Percentiles rank a stretch among this genome's conserved stretches.
Conservation (phyloP, 176 grass and related monocot species). For the Tuctoria greenei region DNA sequence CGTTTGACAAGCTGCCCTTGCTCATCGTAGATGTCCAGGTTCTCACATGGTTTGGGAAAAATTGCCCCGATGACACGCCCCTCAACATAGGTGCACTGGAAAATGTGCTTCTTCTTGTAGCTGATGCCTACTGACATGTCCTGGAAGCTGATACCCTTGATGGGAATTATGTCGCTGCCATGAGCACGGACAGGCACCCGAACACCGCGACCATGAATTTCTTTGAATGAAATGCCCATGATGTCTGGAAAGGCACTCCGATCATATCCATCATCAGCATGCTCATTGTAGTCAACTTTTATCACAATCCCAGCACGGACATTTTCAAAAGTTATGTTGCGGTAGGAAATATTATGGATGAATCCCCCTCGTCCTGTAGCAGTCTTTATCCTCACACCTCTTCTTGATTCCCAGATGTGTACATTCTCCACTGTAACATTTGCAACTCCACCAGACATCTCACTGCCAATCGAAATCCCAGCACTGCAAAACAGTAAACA, state of each 20-base stretch:
- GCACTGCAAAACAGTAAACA: slow-evolving; percentile 48
- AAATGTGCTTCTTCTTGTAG: slow-evolving; percentile 98
- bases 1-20: slow-evolving; percentile 60
- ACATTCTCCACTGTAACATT: slow-evolving; percentile 76
- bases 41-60: slow-evolving; percentile 79
- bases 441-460: slow-evolving; percentile 90
- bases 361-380: slow-evolving; percentile 74
- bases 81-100: slow-evolving; percentile 76
- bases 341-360: slow-evolving; percentile 65
- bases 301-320: slow-evolving; percentile 65
- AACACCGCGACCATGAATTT: slow-evolving; percentile 71
- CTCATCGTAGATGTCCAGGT: slow-evolving; percentile 60
- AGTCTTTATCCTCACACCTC: slow-evolving; percentile 86
- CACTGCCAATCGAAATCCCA: slow-evolving; percentile 94
- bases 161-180: slow-evolving; percentile 77
- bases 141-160: slow-evolving; percentile 65
- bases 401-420: slow-evolving; percentile 67
- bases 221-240: slow-evolving; percentile 60
- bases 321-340: slow-evolving; percentile 71
- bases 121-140: slow-evolving; percentile 80
- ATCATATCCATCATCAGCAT: slow-evolving; percentile 76
- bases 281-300: slow-evolving; percentile 90
- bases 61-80: slow-evolving; percentile 62
- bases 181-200: slow-evolving; percentile 84
- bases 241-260: slow-evolving; percentile 59